These are phyloP conservation scores for Santalum album DNA, from an alignment of 164 flowering plant genomes.

Conservation along the genomic window DNA sequence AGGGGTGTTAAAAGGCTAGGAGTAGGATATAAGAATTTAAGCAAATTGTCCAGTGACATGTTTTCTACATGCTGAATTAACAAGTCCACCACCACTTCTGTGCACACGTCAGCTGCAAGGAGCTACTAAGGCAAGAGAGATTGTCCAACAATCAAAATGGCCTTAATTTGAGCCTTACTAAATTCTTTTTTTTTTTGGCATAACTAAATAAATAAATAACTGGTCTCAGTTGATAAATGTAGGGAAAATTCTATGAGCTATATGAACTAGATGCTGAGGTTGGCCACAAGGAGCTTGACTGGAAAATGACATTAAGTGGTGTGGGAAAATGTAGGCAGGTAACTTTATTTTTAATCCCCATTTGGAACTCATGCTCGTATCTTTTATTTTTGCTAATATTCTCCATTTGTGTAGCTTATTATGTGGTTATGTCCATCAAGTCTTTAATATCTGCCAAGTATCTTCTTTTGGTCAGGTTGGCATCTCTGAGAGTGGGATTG, in stretches of 20 bases:
- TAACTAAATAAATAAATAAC: too few relatives aligned
- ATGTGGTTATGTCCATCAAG: background rate
- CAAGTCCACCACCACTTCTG: too few relatives aligned
- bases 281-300: constrained; percentile 91
- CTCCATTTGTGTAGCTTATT: background rate
- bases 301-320: constrained; percentile 91
- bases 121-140: too few relatives aligned
- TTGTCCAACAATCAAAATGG: too few relatives aligned
- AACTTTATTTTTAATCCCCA: background rate
- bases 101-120: too few relatives aligned
- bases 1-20: too few relatives aligned
- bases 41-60: too few relatives aligned
- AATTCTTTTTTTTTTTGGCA: too few relatives aligned
- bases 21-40: too few relatives aligned
- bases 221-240: constrained; percentile 2
- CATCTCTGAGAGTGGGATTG: constrained; percentile 91
- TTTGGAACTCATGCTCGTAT: background rate
- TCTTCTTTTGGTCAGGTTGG: constrained; percentile 62
- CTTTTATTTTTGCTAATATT: background rate
- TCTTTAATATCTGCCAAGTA: background rate
- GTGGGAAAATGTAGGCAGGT: constrained; percentile 98
- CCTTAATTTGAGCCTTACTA: too few relatives aligned
- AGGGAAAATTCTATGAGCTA: constrained; percentile 97
- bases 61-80: too few relatives aligned
- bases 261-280: constrained; percentile 96